These are phyloP conservation scores for Pistacia integerrima DNA, from an alignment of 345 rosid species.

Conservation along the genomic window DNA sequence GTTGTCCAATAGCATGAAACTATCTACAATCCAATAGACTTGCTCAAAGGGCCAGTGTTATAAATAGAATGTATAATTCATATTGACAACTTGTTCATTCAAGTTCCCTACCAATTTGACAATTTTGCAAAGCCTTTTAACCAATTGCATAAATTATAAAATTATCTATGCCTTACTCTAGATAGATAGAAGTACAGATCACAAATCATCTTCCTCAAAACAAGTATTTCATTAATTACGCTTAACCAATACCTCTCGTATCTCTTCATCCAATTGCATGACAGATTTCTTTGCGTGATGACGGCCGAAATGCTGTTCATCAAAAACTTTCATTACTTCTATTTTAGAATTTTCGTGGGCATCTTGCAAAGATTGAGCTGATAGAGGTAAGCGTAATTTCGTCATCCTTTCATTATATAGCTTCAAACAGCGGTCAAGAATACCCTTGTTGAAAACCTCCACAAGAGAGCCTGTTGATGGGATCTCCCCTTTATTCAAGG, in stretches of 20 bases:
- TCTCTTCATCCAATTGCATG: slow-evolving; percentile 76
- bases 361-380: slow-evolving; percentile 64
- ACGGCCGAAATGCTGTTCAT: slow-evolving; percentile 93
- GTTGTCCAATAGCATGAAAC: background rate
- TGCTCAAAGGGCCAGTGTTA: background rate
- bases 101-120: background rate
- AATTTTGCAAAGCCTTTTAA: background rate
- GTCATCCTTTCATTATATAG: slow-evolving; percentile 70
- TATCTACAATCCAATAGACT: background rate
- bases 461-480: slow-evolving; percentile 99
- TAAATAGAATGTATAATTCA: background rate
- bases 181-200: background rate
- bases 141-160: slow-evolving; percentile 12
- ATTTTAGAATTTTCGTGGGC: slow-evolving; percentile 63
- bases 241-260: slow-evolving; percentile 62
- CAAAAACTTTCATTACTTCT: slow-evolving; percentile 67
- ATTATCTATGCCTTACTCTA: background rate
- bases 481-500: slow-evolving; percentile 97
- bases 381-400: slow-evolving; percentile 62
- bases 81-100: background rate
- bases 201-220: background rate
- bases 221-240: background rate
- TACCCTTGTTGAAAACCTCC: slow-evolving; percentile 94
- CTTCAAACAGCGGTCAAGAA: slow-evolving; percentile 84
- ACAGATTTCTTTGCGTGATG: slow-evolving; percentile 88